phyloP scores from a whole-genome alignment of 139 green algal species.

The Asterochloris sp. region DNA sequence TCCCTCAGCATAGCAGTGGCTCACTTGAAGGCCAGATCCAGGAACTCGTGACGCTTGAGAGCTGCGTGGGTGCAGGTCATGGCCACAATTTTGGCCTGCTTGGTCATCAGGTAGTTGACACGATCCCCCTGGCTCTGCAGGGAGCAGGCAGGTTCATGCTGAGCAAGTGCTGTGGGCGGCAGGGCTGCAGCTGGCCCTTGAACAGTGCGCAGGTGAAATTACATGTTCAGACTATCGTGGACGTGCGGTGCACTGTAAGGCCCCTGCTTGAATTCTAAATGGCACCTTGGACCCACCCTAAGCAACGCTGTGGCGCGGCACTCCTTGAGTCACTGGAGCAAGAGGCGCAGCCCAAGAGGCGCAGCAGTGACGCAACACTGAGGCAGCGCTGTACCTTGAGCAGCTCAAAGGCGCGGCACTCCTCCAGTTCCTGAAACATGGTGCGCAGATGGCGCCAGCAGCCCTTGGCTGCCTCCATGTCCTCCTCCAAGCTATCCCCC shows the following conservation, averaged over 20 bases:
- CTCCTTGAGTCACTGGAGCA: background rate
- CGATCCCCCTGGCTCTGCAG: constrained; percentile 69
- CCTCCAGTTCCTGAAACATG: constrained; percentile 96
- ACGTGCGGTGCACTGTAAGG: too few species aligned
- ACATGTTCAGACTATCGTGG: too few species aligned
- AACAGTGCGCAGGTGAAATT: too few species aligned
- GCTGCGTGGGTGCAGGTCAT: constrained; percentile 99
- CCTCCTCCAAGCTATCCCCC: constrained; percentile 50
- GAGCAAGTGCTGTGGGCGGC: too few species aligned
- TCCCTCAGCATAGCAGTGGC: too few species aligned
- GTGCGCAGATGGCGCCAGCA: constrained; percentile 87
- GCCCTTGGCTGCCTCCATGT: constrained; percentile 57
- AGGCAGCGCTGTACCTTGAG: constrained; percentile 52
- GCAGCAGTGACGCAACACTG: background rate
- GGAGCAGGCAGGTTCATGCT: background rate
- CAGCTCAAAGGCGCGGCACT: constrained; percentile 96
- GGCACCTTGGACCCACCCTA: too few species aligned
- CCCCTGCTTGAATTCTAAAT: too few species aligned
- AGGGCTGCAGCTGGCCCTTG: too few species aligned
- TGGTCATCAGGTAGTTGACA: constrained; percentile 95
- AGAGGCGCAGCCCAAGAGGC: background rate
- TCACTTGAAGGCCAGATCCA: constrained; percentile 85
- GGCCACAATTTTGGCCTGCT: constrained; percentile 97
- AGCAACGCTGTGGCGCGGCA: too few species aligned
- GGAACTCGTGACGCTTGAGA: constrained; percentile 93